Conservation (phyloP, 768 basidiomycete species). For the Rhodotorula paludigena region DNA sequence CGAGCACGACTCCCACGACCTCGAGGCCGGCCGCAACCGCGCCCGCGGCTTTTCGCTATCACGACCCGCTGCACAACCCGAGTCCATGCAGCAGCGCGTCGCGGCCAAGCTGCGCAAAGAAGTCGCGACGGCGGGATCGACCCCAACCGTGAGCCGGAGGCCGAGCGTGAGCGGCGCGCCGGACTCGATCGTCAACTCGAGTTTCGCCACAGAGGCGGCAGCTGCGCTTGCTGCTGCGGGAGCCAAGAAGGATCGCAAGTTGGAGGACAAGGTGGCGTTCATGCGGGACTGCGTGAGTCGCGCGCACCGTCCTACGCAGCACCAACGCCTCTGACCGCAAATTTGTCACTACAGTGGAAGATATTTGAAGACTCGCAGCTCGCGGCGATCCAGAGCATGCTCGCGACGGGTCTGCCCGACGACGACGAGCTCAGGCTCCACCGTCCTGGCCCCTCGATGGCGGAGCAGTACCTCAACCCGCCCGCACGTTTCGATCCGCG, state of each 20-base stretch:
- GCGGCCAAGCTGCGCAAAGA: neutral
- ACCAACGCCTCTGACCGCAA: neutral
- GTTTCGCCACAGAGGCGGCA: neutral
- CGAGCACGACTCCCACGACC: neutral
- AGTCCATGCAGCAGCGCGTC: neutral
- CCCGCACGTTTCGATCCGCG: neutral
- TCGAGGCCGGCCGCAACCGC: neutral
- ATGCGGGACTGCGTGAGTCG: neutral
- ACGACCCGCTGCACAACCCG: neutral
- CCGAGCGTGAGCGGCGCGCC: neutral
- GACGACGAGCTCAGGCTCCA: constrained; percentile 13
- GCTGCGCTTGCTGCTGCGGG: neutral
- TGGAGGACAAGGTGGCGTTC: neutral
- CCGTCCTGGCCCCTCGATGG: neutral
- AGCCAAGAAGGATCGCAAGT: neutral
- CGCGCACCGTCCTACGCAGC: neutral
- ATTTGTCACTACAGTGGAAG: neutral
- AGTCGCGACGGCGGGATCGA: constrained; percentile 5
- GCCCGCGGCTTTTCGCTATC: neutral
- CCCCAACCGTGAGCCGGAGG: constrained; percentile 6
- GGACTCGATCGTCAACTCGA: neutral
- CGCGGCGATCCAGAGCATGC: neutral
- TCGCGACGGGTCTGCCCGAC: neutral
- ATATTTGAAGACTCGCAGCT: neutral
- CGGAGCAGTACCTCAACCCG: neutral